Base-by-base conservation (phyloP, 192 early-diverging fungal genomes). In the Backusella westeae region DNA sequence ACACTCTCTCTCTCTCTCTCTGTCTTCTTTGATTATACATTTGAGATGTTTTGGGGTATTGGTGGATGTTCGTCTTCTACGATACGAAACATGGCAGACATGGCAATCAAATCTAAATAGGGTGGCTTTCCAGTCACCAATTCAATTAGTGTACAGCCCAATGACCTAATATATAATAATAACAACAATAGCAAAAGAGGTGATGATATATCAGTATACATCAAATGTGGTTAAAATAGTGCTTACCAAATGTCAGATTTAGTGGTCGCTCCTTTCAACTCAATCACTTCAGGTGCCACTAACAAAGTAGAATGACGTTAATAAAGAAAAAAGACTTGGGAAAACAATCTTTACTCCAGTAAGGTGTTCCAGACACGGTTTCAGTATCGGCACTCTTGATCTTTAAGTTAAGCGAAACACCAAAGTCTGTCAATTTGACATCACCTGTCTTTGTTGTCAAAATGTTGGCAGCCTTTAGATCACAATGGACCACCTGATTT, bases 401-500 rank as follows among this genome's bases (percentile, higher is more conserved):
- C 83, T 92, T 92, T 19, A 97, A 88, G 52, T 97, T 95, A 34
- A 94, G 87, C 12, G 96, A 95, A 14, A 99, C 96, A 56, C 97
- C 97, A 87, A 99, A 99, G 76, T 99, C 97, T 0, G 95, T 92
- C 29, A 99, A 85, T 81, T 99, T 99, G 5, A 97, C 95, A 78
- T 95, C 91, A 1, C 96, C 97, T 36, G 91, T 91, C 76, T 99
- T 99, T 34, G 97, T 99, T 0, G 95, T 94, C 44, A 99, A 81
- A 69, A 99, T 95, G 81, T 99, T 99, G 52, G 96, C 96, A 5
- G 95, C 96, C 82, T 99, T 99, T 29, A 99, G 80, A 80, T 99
- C 98, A 73, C 96, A 91, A 83, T 99, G 98, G 6, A 94, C 93
- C 6, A 94, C 93, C 69, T 94, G 89, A 72, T 96, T 90, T 4